phyloP scores from a whole-genome alignment of 495 filamentous ascomycete species.

The Tuber calosporum region DNA sequence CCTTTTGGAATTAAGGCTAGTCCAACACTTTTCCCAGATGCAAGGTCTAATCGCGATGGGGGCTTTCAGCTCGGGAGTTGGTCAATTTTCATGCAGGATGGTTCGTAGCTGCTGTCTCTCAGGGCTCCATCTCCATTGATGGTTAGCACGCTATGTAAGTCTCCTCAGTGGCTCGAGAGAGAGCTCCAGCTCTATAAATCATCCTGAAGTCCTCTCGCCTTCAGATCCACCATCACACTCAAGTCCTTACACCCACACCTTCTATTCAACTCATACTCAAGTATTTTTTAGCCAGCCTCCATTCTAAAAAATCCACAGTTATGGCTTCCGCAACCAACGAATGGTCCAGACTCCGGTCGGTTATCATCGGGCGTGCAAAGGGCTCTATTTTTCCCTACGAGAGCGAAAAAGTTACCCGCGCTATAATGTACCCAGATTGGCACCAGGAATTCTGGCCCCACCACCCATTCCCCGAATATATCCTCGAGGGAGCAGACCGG shows the following conservation, averaged over 20 bases:
- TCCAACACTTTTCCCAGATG: neutral
- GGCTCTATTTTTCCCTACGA: neutral
- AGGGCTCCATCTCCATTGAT: neutral
- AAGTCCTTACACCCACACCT: neutral
- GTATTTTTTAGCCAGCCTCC: neutral
- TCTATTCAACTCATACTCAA: neutral
- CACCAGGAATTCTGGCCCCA: neutral
- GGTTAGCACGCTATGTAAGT: neutral
- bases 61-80: neutral
- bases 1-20: neutral
- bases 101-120: neutral
- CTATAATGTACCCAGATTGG: neutral
- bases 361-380: neutral
- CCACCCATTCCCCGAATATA: neutral
- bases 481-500: conserved; percentile 3
- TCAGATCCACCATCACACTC: neutral
- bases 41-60: neutral
- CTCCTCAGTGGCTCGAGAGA: neutral
- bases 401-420: neutral
- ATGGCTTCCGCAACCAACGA: neutral
- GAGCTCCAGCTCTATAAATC: conserved; percentile 1
- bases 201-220: neutral
- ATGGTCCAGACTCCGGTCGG: neutral
- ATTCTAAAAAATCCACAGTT: neutral
- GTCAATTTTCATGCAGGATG: neutral